Evolutionary conservation across 257 asterid species (phyloP), one percentile per base, ranked within the genome.

Genomic region (Capsicum baccatum): DNA sequence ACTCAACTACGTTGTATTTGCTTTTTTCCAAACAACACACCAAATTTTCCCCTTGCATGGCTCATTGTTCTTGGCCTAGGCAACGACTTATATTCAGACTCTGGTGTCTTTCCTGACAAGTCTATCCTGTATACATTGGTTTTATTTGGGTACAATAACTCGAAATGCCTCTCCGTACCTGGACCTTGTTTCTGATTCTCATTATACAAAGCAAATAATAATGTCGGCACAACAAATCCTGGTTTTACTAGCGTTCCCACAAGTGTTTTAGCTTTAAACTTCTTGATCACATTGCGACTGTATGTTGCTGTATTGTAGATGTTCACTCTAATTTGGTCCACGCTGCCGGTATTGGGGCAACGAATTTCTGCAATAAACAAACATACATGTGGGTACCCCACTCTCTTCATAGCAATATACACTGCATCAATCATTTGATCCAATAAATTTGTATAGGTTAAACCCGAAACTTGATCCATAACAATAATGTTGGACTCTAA

Each of bases 81-180:
- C 88, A 94, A 57, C 0, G 92, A 79, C 6, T 90, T 87, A 19
- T 87, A 96, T 3, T 85, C 89, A n/a, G 88, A 84, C 0, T 17
- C 79, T 12, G 86, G 71, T 17, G 92, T 90, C 85, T 92, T 89
- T 2, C 98, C 98, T 19, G 98, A 92, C 4, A 94, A 88, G 85
- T 96, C 99, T 9, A 96, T 94, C 71, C 87, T 94, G 63, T 96
- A 96, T 19, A 96, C 89, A 14, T 84, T 14, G 2, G 95, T 86
- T 81, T 94, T 92, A 83, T 94, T 92, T 37, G 99, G 99, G 80
- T 96, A 90, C 81, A 94, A 85, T 84, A 88, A 78, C 79, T 98
- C 98, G 88, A 96, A 96, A 86, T 96, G 92, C 6, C 99, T 89
- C 88, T 96, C 99, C 26, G 99, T 94, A 6, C 98, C 97, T 48